phyloP scores from a whole-genome alignment of 176 grass and related monocot genomes.

The Bonia amplexicaulis region DNA sequence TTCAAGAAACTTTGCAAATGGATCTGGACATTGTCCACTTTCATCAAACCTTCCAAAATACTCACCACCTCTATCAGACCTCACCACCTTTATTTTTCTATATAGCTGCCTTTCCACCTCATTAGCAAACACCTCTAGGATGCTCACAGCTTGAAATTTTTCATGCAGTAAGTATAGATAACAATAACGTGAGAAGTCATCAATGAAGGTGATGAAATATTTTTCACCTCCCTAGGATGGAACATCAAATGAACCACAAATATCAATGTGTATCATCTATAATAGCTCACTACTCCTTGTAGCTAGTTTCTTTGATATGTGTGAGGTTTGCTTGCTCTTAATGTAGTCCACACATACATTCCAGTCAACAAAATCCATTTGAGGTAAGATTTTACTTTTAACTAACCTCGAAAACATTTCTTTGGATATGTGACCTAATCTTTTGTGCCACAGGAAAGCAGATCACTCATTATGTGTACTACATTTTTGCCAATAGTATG shows the following conservation, averaged over 20 bases:
- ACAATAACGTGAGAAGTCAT: neutral
- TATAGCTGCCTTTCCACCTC: slow-evolving; percentile 27
- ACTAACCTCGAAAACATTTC: too few relatives aligned
- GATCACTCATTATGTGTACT: too few relatives aligned
- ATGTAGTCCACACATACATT: slow-evolving; percentile 16
- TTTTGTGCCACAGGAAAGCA: too few relatives aligned
- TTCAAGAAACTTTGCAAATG: slow-evolving; percentile 35
- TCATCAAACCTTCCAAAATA: slow-evolving; percentile 12
- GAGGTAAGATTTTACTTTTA: too few relatives aligned
- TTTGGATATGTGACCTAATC: too few relatives aligned
- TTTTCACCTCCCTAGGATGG: neutral
- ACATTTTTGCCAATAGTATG: too few relatives aligned
- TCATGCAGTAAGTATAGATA: slow-evolving; percentile 25
- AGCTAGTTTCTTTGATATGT: slow-evolving; percentile 11
- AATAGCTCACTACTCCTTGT: slow-evolving; percentile 5
- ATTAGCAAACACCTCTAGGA: neutral
- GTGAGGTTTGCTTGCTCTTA: neutral
- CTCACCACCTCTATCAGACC: slow-evolving; percentile 19
- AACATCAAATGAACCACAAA: neutral
- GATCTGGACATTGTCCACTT: neutral
- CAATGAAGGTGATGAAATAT: neutral
- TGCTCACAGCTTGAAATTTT: neutral
- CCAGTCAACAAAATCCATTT: neutral
- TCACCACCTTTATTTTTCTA: slow-evolving; percentile 32
- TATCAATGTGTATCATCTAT: slow-evolving; percentile 4